These are phyloP conservation scores for Cutaneotrichosporon cutaneum DNA, from an alignment of 1,284 basidiomycete species.

Conservation along the genomic window DNA sequence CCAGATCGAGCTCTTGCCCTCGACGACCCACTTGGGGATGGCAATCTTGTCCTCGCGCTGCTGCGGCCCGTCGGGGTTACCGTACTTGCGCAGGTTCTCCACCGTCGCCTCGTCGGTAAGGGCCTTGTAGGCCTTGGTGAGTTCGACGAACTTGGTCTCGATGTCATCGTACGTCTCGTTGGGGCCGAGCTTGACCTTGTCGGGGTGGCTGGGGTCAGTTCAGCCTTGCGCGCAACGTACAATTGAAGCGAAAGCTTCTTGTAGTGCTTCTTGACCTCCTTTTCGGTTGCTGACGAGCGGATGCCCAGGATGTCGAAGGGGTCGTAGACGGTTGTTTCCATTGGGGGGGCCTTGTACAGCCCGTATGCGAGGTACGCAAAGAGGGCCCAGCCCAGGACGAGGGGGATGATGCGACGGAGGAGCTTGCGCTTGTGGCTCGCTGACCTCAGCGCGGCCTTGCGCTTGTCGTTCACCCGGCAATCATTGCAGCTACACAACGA, in stretches of 20 bases:
- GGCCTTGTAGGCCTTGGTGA: constrained; percentile 99
- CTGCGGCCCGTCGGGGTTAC: constrained; percentile 95
- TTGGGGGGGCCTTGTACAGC: constrained; percentile 60
- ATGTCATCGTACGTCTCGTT: constrained; percentile 90
- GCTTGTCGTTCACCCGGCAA: constrained; percentile 27
- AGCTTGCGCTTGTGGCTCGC: constrained; percentile 39
- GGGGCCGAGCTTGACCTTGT: constrained; percentile 81
- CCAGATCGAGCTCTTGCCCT: constrained; percentile 86
- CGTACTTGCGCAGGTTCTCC: constrained; percentile 86
- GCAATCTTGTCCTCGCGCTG: constrained; percentile 95
- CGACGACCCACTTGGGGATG: constrained; percentile 89
- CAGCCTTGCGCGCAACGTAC: constrained; percentile 56
- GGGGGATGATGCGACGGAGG: constrained; percentile 57
- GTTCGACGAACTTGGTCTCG: constrained; percentile 81
- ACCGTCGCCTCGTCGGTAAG: constrained; percentile 92
- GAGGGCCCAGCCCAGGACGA: constrained; percentile 71
- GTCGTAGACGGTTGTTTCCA: constrained; percentile 76
- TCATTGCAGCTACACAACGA: constrained; percentile 39
- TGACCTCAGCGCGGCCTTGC: constrained; percentile 45
- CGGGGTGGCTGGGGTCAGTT: constrained; percentile 72
- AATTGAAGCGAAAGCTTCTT: constrained; percentile 88
- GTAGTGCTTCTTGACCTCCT: constrained; percentile 95
- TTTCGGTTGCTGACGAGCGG: constrained; percentile 66
- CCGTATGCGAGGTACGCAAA: constrained; percentile 69
- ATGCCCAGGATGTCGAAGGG: constrained; percentile 94